phyloP scores from a whole-genome alignment of 1,139 yeast genomes.

The Entelexis paramagnoliae region DNA sequence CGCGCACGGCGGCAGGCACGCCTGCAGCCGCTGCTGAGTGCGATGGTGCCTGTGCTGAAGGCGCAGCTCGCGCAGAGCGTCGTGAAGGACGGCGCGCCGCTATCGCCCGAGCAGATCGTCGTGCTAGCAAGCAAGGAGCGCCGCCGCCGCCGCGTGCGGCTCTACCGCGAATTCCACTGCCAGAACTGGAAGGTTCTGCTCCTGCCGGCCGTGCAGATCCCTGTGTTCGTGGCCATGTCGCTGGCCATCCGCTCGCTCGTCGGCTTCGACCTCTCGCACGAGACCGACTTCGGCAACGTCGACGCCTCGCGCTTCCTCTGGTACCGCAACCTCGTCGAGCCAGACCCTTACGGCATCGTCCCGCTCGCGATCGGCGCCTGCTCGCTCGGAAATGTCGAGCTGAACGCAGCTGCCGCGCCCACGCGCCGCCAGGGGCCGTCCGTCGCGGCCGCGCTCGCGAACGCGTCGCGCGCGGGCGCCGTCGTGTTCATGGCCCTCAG shows the following conservation, averaged over 20 bases:
- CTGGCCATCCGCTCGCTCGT: slow-evolving; percentile 64
- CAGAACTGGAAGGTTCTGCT: slow-evolving; percentile 68
- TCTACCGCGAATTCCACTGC: slow-evolving; percentile 57
- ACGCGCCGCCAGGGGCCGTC: slow-evolving; percentile 36
- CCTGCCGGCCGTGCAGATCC: slow-evolving; percentile 68
- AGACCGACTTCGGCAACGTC: slow-evolving; percentile 20
- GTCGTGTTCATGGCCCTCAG: slow-evolving; percentile 75
- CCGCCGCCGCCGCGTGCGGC: slow-evolving; percentile 55
- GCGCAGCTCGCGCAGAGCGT: slow-evolving; percentile 43
- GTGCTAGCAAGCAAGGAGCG: slow-evolving; percentile 68
- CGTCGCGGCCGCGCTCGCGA: slow-evolving; percentile 43
- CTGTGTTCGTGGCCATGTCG: slow-evolving; percentile 77
- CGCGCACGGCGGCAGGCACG: slow-evolving; percentile 61
- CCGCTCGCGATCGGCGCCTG: slow-evolving; percentile 65
- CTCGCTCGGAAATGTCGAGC: slow-evolving; percentile 64
- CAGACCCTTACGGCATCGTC: slow-evolving; percentile 53
- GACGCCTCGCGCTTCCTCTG: slow-evolving; percentile 32
- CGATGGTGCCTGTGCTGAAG: slow-evolving; percentile 65
- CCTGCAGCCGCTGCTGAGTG: slow-evolving; percentile 50
- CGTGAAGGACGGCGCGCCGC: slow-evolving; percentile 18
- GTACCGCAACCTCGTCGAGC: slow-evolving; percentile 48
- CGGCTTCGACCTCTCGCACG: slow-evolving; percentile 46
- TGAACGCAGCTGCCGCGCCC: slow-evolving; percentile 25
- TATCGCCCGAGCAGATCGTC: slow-evolving; percentile 68
- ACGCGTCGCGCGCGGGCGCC: slow-evolving; percentile 61